Percentiles rank a stretch among this genome's conserved stretches.
Evolutionary conservation across 2,329 filamentous ascomycete species (phyloP).

Genomic region (Xylariaceae sp.): DNA sequence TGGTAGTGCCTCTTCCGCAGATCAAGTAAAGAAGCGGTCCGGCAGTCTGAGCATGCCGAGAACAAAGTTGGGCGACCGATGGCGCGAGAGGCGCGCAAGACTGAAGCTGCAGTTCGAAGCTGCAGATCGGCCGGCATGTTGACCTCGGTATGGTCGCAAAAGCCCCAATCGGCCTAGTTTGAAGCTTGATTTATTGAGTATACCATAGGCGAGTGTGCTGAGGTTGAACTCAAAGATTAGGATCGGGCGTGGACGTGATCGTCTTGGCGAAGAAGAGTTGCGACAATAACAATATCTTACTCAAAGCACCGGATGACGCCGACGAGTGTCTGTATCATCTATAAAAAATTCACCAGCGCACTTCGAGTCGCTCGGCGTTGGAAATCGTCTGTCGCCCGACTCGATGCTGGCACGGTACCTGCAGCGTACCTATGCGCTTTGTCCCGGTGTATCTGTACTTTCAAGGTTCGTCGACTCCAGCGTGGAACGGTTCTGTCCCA

Average conservation of each 20-base stretch:
- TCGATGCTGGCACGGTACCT: too few relatives aligned
- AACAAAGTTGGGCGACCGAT: slow-evolving; percentile 32
- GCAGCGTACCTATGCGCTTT: too few relatives aligned
- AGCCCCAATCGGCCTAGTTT: slow-evolving; percentile 30
- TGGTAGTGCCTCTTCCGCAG: slow-evolving; percentile 40
- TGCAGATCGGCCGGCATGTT: slow-evolving; percentile 40
- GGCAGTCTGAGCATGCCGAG: slow-evolving; percentile 39
- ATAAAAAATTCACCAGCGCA: too few relatives aligned
- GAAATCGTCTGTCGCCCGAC: too few relatives aligned
- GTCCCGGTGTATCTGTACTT: too few relatives aligned
- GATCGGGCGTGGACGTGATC: too few relatives aligned
- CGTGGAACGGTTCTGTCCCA: too few relatives aligned
- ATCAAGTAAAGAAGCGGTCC: slow-evolving; percentile 29
- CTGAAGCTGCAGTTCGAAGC: slow-evolving; percentile 50
- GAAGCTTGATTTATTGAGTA: slow-evolving; percentile 14
- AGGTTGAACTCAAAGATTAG: not conserved
- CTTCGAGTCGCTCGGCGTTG: too few relatives aligned
- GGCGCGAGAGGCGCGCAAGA: slow-evolving; percentile 41
- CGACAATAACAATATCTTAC: slow-evolving; percentile 1
- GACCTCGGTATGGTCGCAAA: slow-evolving; percentile 17
- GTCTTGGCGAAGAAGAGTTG: not conserved
- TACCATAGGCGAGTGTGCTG: slow-evolving; percentile 5
- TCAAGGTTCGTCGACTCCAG: too few relatives aligned
- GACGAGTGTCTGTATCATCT: too few relatives aligned
- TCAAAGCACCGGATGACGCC: too few relatives aligned